Evolutionary conservation across 2,329 filamentous ascomycete genomes (phyloP), one percentile per base, ranked within the genome.

Genomic region (Colletotrichum viniferum): DNA sequence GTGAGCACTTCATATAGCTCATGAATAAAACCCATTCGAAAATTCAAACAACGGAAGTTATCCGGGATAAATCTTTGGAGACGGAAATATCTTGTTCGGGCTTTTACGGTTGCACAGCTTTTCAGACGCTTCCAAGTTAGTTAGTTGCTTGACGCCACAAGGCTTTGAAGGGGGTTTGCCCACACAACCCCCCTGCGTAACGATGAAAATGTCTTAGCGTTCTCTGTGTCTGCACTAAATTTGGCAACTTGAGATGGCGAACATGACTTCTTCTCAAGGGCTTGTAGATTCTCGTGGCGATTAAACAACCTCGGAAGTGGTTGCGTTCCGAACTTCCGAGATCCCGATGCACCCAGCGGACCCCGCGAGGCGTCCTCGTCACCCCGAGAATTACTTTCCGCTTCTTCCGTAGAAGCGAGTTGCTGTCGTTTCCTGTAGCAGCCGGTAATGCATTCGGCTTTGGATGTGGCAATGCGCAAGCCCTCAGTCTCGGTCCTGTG

Each of bases 291-390:
- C 21, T 30, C 5, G 55, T 34, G 14, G 24, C 26, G 21, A 26
- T 38, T 9, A 0, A 21, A 52, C 7, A 12, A 16, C n/a, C 43
- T 71, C 69, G 69, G 69, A 66, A 71, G 13, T 2, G 5, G 28
- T n/a, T 30, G 48, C 13, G 26, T 71, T 71, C 69, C 69, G 69
- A 18, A n/a, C 18, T 71, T 71, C 69, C 61, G 69, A 66, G 28
- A 21, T 5, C 12, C n/a, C 36, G 28, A 30, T 5, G 18, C 28
- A 7, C 43, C n/a, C 65, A 56, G 28, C 3, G 5, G n/a, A 12
- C 30, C 24, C 60, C 60, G 60, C 26, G 16, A 58, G 24, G 18
- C 0, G 13, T 26, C 13, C 3, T 30, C 26, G 2, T 13, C 0
- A 52, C 43, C 43, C 2, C 43, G 16, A 58, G 26, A 61, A 14